These are phyloP conservation scores for Favolaschia claudopus DNA, from an alignment of 768 basidiomycete genomes.

Conservation along the genomic window DNA sequence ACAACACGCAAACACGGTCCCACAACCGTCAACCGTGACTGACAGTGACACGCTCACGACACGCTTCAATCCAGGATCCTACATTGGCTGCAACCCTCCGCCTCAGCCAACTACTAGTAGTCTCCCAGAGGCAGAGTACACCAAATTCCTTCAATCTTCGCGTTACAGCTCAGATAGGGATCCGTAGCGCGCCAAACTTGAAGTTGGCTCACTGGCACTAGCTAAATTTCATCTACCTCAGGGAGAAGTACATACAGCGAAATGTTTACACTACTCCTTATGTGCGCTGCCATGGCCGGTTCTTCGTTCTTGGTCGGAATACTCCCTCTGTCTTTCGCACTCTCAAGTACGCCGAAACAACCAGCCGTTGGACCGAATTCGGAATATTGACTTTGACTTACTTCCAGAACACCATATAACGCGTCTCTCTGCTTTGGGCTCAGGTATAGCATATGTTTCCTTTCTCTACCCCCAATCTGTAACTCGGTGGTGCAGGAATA, in stretches of 20 bases:
- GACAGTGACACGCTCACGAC: no score
- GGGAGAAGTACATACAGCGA: not conserved
- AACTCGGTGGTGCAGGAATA: conserved; percentile 76
- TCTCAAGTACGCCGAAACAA: conserved; percentile 70
- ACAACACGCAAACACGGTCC: no score
- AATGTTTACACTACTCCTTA: conserved; percentile 47
- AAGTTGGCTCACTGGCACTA: no score
- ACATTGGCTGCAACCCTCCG: no score
- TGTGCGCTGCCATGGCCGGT: conserved; percentile 68
- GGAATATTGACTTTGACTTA: conserved; percentile 3
- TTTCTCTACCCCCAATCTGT: conserved; percentile 37
- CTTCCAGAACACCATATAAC: conserved; percentile 22
- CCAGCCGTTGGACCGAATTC: not conserved
- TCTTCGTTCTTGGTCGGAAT: conserved; percentile 76
- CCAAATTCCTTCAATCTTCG: no score
- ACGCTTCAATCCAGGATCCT: no score
- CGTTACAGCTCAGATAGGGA: no score
- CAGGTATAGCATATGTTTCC: not conserved
- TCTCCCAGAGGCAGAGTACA: no score
- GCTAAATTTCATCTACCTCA: not conserved
- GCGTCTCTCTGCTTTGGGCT: conserved; percentile 18
- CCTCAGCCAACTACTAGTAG: no score
- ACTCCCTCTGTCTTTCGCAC: conserved; percentile 75
- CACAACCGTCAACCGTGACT: no score
- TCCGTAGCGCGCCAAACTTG: no score